Evolutionary conservation across 2,329 filamentous ascomycete genomes (phyloP).

Genomic region (Colletotrichum sp.): DNA sequence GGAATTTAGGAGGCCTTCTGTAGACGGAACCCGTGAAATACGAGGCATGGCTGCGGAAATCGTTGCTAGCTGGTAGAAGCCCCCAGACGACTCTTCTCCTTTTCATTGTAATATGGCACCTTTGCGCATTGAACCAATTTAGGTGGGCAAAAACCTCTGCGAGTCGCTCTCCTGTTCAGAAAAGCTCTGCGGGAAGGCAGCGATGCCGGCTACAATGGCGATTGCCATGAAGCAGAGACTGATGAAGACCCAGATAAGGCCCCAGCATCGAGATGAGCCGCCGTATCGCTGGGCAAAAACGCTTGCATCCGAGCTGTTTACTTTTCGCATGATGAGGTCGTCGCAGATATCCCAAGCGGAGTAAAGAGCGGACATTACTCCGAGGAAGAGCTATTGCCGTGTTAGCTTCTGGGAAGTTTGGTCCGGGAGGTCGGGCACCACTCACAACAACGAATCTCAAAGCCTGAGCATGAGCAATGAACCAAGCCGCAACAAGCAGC

Average conservation of each 20-base stretch:
- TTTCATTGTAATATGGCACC: background rate
- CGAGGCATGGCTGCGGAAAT: background rate
- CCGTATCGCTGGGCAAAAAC: conserved; percentile 81
- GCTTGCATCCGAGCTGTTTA: conserved; percentile 80
- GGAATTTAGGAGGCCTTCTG: background rate
- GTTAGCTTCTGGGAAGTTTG: background rate
- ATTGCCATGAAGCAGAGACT: conserved; percentile 74
- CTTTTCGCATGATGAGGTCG: conserved; percentile 79
- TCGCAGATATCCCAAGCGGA: conserved; percentile 88
- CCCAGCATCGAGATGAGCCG: conserved; percentile 82
- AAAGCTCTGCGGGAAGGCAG: conserved; percentile 75
- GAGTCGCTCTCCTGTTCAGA: conserved; percentile 73
- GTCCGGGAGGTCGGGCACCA: conserved; percentile 15
- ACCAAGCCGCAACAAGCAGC: conserved; percentile 77
- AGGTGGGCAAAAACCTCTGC: conserved; percentile 65
- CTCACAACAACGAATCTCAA: conserved; percentile 72
- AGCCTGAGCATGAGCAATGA: conserved; percentile 77
- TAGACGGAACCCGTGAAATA: background rate
- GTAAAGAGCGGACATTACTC: conserved; percentile 82
- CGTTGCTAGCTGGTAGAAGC: background rate
- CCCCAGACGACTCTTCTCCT: background rate
- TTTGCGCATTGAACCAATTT: conserved; percentile 3
- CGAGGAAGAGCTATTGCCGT: conserved; percentile 70
- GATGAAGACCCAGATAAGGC: conserved; percentile 77
- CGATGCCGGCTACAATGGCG: conserved; percentile 77